phyloP scores from a whole-genome alignment of 176 grass and related monocot genomes.

The Ensete ventricosum region DNA sequence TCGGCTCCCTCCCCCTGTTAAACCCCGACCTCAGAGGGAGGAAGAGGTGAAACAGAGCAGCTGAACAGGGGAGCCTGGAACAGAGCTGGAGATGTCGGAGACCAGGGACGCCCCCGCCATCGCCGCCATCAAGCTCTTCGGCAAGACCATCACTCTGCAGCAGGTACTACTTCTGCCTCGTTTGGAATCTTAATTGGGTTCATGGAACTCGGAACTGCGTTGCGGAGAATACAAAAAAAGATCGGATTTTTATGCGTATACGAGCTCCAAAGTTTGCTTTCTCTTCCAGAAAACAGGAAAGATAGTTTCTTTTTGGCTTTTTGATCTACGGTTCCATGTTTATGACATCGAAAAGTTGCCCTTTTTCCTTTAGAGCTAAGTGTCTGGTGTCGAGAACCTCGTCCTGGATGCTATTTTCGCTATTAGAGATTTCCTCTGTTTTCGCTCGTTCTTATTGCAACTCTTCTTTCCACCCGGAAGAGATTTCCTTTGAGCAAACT shows the following conservation, averaged over 20 bases:
- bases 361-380: not conserved
- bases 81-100: not conserved
- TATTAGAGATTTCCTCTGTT: too few relatives aligned
- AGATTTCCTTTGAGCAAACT: too few relatives aligned
- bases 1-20: not conserved
- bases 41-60: not conserved
- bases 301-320: too few relatives aligned
- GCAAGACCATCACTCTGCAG: constrained; percentile 10
- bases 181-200: not conserved
- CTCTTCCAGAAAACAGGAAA: not conserved
- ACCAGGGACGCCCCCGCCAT: not conserved
- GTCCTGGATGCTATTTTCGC: not conserved
- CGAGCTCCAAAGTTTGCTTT: not conserved
- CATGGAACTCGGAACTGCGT: not conserved
- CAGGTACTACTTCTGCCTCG: not conserved
- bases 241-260: not conserved
- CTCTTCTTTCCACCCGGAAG: too few relatives aligned
- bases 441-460: too few relatives aligned
- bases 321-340: too few relatives aligned
- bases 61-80: not conserved
- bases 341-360: too few relatives aligned
- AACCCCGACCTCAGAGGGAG: not conserved
- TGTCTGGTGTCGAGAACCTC: not conserved
- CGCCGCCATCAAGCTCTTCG: constrained; percentile 17
- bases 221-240: not conserved